Percentiles rank a stretch among this genome's conserved stretches.
Evolutionary conservation across 2,329 filamentous ascomycete species (phyloP).

Genomic region (Paracorniculantispora psalliotae): DNA sequence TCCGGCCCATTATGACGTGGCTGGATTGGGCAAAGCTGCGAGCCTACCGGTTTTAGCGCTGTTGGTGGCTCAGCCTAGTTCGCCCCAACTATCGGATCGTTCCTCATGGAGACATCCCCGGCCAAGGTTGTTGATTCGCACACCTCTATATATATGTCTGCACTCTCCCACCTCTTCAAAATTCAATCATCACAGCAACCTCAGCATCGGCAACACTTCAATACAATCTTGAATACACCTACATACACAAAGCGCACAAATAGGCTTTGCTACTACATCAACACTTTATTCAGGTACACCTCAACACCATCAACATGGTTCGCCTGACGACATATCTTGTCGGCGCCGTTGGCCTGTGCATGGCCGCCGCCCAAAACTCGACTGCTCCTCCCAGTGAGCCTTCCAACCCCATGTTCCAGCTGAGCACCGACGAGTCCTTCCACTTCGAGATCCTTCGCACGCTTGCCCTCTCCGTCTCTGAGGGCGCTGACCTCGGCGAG

Average conservation of each 20-base stretch:
- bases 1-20: conserved; percentile 8
- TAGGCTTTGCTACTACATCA: no score
- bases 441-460: conserved; percentile 24
- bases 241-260: no score
- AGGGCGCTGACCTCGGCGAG: conserved; percentile 28
- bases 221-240: no score
- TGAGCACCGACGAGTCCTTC: conserved; percentile 20
- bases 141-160: neutral
- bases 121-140: neutral
- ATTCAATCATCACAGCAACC: neutral
- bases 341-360: neutral
- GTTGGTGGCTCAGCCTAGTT: neutral
- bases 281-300: neutral
- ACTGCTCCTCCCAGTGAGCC: neutral
- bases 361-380: conserved; percentile 7
- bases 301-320: neutral
- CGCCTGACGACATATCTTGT: neutral
- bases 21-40: neutral
- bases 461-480: conserved; percentile 17
- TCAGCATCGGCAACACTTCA: neutral
- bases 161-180: neutral
- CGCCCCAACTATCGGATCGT: neutral
- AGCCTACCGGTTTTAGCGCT: neutral
- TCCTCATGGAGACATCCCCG: neutral
- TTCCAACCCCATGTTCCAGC: conserved; percentile 17